Base-by-base conservation (phyloP, 2,329 filamentous ascomycete genomes). In the Xylariaceae sp. region DNA sequence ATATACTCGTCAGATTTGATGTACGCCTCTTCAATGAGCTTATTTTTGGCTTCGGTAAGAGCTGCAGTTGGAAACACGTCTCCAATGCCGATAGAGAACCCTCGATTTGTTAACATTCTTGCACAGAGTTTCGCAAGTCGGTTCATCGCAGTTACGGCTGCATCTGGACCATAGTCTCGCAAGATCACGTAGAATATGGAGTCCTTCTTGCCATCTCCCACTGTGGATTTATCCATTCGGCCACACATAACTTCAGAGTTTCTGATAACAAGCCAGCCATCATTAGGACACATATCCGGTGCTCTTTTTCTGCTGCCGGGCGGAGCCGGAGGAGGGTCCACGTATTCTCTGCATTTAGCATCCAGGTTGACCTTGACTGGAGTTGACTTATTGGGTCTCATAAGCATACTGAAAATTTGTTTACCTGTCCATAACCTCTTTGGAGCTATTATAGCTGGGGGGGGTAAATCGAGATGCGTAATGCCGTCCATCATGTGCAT, bases 231-330 rank as follows among this genome's bases (percentile, higher is more conserved):
- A 77, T 99, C 94, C 92, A 97, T 97, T 55, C 88, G 84, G 57
- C 94, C 94, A 68, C 93, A 97, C 90, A 99, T 96, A 57, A 97
- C 86, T 70, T 97, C 92, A 0, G 93, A 97, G 69, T 99, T 97
- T 52, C 93, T 89, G 58, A 99, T 88, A 11, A 96, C 91, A 8
- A 99, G 79, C 82, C 91, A 97, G 6, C 88, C 86, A 70, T 99
- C 94, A 61, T 94, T 91, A 13, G 89, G 84, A 65, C 93, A 90
- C 75, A 96, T 86, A 59, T 91, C 86, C 1, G 86, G 84, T 37
- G 68, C 68, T 43, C 73, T 83, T 48, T 50, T 62, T 53, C 73
- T 75, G 56, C 75, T 76, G 1, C 81, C 82, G 1, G 81, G 73
- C 3, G 79, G 79, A n/a, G 81, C 76, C 60, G 83, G 84, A 70